A percentile compares a stretch with the other conserved stretches of the same genome.
phyloP scores from a whole-genome alignment of 257 asterid species.

The Phtheirospermum japonicum region DNA sequence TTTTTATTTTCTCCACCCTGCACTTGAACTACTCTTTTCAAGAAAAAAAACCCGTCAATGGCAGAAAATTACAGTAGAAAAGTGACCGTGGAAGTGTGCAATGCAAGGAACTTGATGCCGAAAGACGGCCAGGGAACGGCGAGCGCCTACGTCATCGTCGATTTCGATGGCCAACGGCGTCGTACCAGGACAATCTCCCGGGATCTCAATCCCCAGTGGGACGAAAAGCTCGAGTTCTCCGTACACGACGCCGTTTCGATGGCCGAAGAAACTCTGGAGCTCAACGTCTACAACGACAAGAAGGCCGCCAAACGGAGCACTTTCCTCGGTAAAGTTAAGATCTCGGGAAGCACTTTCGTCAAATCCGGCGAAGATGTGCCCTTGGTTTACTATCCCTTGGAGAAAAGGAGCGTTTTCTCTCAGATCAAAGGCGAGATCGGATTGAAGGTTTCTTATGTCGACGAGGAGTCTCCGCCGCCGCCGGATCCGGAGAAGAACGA shows the following conservation, averaged over 20 bases:
- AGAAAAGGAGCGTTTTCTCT: conserved; percentile 85
- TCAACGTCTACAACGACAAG: conserved; percentile 75
- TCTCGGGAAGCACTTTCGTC: conserved; percentile 57
- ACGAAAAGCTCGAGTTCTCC: conserved; percentile 69
- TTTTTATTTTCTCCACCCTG: too few species aligned
- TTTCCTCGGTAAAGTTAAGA: conserved; percentile 82
- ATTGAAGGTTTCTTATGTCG: conserved; percentile 58
- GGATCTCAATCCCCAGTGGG: conserved; percentile 92
- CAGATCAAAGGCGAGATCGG: conserved; percentile 94
- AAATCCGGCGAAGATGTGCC: conserved; percentile 55
- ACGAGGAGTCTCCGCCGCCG: conserved; percentile 47
- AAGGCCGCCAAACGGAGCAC: conserved; percentile 64
- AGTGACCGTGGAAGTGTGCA: conserved; percentile 58
- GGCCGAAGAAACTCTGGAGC: conserved; percentile 53
- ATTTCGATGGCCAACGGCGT: conserved; percentile 89
- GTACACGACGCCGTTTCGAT: conserved; percentile 62
- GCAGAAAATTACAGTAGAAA: conserved; percentile 48
- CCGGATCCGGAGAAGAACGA: conserved; percentile 45
- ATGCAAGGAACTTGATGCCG: conserved; percentile 87
- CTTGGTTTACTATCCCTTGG: conserved; percentile 76
- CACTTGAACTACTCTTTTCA: too few species aligned
- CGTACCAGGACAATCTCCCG: conserved; percentile 70
- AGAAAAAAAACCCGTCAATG: too few species aligned
- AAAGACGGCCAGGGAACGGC: conserved; percentile 96
- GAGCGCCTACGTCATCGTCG: conserved; percentile 77